Conservation (phyloP, 2,329 filamentous ascomycete species). For the Moelleriella libera region DNA sequence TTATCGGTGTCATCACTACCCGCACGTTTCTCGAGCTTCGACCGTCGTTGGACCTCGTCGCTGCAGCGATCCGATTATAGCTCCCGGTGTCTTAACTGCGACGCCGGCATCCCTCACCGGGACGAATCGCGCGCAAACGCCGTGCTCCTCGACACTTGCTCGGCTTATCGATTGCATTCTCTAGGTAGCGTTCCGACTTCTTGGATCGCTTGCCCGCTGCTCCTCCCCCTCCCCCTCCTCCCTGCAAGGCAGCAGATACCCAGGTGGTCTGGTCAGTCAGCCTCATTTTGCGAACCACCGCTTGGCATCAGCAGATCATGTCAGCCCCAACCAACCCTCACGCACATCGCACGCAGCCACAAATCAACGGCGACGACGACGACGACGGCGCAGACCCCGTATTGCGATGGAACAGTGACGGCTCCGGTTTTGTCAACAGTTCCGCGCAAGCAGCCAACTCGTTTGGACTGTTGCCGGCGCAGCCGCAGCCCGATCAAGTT, state of each 20-base stretch:
- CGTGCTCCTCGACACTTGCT: too few species aligned
- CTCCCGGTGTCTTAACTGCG: background rate
- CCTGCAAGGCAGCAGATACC: too few species aligned
- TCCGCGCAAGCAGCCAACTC: constrained; percentile 18
- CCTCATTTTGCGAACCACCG: too few species aligned
- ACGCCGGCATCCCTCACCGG: background rate
- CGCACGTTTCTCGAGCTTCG: background rate
- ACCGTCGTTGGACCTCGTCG: background rate
- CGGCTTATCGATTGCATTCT: too few species aligned
- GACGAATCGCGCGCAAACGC: background rate
- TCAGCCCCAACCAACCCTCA: constrained; percentile 28
- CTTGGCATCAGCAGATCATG: constrained; percentile 24
- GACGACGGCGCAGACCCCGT: constrained; percentile 33
- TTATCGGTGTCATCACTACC: background rate
- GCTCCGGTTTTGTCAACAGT: constrained; percentile 21
- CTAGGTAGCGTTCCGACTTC: too few species aligned
- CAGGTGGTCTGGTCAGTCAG: too few species aligned
- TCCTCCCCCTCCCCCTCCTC: too few species aligned
- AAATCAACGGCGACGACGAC: constrained; percentile 14
- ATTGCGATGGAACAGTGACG: constrained; percentile 30
- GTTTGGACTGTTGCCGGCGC: constrained; percentile 23
- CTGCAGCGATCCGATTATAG: background rate
- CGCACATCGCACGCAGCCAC: background rate
- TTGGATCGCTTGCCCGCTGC: too few species aligned
- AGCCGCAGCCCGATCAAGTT: constrained; percentile 18